Conservation (phyloP, 2,329 filamentous ascomycete species). For the Colletotrichum truncatum region DNA sequence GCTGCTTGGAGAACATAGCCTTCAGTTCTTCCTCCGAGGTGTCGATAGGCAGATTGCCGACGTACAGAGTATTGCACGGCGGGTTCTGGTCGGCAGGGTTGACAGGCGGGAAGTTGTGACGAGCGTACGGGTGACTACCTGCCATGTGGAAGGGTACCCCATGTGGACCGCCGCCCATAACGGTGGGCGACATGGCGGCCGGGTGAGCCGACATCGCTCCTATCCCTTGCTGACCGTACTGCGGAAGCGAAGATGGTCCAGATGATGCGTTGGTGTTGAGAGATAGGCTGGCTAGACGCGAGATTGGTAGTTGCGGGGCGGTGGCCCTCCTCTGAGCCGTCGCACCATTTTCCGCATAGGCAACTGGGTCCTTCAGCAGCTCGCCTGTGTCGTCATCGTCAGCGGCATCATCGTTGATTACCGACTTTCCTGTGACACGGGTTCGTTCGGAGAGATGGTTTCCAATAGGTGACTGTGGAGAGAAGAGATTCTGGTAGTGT, state of each 20-base stretch:
- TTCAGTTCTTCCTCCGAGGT: constrained; percentile 97
- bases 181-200: constrained; percentile 65
- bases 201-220: constrained; percentile 47
- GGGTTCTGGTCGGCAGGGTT: constrained; percentile 97
- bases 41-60: constrained; percentile 93
- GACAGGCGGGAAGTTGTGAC: constrained; percentile 78
- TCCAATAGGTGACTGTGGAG: constrained; percentile 77
- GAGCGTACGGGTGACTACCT: constrained; percentile 42
- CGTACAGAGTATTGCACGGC: constrained; percentile 96
- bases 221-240: constrained; percentile 46
- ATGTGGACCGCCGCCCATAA: constrained; percentile 52
- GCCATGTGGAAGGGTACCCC: constrained; percentile 45
- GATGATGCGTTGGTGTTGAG: constrained; percentile 69
- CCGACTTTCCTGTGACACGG: constrained; percentile 72
- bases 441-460: constrained; percentile 72
- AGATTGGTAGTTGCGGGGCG: constrained; percentile 75
- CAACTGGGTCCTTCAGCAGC: constrained; percentile 76
- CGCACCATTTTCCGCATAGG: constrained; percentile 75
- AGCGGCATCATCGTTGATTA: constrained; percentile 73
- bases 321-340: constrained; percentile 70
- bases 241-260: constrained; percentile 62
- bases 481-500: constrained; percentile 72
- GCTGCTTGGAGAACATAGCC: constrained; percentile 89
- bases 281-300: constrained; percentile 75
- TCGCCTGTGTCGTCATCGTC: constrained; percentile 77